phyloP scores from a whole-genome alignment of 805 yeast genomes.

The Clavispora phyllophila region DNA sequence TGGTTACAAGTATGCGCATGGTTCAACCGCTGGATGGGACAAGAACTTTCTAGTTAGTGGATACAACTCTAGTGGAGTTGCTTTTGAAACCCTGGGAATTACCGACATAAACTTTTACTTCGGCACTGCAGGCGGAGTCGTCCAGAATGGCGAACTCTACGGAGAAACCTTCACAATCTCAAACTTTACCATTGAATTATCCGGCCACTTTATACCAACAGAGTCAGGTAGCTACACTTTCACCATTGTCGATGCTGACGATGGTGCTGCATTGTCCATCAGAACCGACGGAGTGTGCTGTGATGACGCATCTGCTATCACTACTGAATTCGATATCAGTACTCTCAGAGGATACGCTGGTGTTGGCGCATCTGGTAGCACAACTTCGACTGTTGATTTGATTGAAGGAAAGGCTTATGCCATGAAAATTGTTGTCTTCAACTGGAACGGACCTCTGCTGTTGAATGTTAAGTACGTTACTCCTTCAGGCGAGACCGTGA shows the following conservation, averaged over 20 bases:
- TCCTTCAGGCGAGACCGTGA: not conserved
- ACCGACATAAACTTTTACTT: not conserved
- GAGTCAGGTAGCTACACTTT: conserved; percentile 10
- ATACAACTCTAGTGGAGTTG: conserved; percentile 1
- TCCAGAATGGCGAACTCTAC: not conserved
- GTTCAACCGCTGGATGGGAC: conserved; percentile 6
- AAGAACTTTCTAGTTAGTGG: conserved; percentile 3
- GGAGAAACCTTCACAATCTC: conserved; percentile 3
- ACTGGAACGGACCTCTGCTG: conserved; percentile 10
- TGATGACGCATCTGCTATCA: conserved; percentile 12
- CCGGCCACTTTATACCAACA: conserved; percentile 12
- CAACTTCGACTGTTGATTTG: conserved; percentile 8
- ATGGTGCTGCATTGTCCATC: conserved; percentile 14
- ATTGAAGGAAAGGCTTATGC: conserved; percentile 10
- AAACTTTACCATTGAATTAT: conserved; percentile 5
- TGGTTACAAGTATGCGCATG: conserved; percentile 4
- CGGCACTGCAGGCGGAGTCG: not conserved
- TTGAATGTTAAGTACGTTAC: conserved; percentile 4
- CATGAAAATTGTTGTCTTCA: conserved; percentile 12
- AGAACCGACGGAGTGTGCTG: conserved; percentile 13
- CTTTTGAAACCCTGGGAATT: not conserved
- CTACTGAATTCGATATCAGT: conserved; percentile 8
- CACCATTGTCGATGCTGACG: conserved; percentile 9
- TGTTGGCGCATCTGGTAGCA: conserved; percentile 1
- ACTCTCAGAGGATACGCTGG: conserved; percentile 10